Evolutionary conservation across 2,329 filamentous ascomycete genomes (phyloP).

Genomic region (Colletotrichum sp.): DNA sequence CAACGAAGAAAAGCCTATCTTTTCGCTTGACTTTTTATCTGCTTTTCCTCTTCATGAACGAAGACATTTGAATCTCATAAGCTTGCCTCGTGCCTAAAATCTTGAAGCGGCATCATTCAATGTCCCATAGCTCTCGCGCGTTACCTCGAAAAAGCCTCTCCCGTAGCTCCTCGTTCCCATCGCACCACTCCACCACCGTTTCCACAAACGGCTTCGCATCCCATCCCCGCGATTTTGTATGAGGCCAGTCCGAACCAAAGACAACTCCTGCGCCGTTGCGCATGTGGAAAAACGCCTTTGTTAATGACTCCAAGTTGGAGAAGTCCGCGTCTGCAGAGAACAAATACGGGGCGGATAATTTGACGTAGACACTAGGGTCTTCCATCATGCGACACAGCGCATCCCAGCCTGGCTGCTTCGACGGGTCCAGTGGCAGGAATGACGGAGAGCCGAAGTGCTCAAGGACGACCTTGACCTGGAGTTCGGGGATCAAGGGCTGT

Average conservation of each 20-base stretch:
- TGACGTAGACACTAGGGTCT: background rate
- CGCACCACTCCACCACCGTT: background rate
- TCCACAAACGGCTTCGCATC: background rate
- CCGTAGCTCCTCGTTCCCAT: background rate
- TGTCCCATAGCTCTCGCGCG: background rate
- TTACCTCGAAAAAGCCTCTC: background rate
- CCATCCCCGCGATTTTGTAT: background rate
- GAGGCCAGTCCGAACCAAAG: background rate
- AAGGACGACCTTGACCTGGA: background rate
- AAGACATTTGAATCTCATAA: too few relatives aligned
- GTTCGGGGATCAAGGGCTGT: background rate
- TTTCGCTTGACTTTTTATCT: too few relatives aligned
- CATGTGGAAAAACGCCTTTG: background rate
- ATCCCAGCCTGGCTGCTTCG: background rate
- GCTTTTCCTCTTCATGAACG: too few relatives aligned
- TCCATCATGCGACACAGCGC: background rate
- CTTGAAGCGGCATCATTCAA: background rate
- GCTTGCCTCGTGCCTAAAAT: background rate
- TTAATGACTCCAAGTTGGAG: background rate
- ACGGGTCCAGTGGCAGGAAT: background rate
- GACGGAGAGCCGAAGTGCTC: background rate
- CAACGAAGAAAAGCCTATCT: too few relatives aligned
- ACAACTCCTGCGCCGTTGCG: background rate
- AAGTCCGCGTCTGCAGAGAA: background rate
- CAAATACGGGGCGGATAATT: background rate